Conservation (phyloP, 2,329 filamentous ascomycete species). For the Lecanosticta acicola region DNA sequence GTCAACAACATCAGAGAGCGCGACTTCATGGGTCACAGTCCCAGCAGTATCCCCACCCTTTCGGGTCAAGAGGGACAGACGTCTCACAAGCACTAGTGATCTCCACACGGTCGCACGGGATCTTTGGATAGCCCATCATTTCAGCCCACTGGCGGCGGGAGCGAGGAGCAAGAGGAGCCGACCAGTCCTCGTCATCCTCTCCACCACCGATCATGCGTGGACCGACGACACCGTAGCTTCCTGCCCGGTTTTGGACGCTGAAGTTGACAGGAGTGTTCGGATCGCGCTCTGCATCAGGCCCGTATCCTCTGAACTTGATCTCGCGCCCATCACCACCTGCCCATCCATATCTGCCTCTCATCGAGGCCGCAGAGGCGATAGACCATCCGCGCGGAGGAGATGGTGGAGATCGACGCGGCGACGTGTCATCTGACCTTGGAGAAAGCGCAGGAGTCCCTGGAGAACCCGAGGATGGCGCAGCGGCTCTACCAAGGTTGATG, state of each 20-base stretch:
- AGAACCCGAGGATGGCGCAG: slow-evolving; percentile 2
- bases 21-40: no score
- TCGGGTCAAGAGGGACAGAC: no score
- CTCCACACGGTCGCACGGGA: slow-evolving; percentile 23
- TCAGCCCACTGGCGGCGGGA: slow-evolving; percentile 26
- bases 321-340: slow-evolving; percentile 33
- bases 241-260: slow-evolving; percentile 8
- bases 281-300: slow-evolving; percentile 29
- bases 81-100: slow-evolving; percentile 17
- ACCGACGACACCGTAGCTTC: slow-evolving; percentile 8
- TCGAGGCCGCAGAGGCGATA: slow-evolving; percentile 15
- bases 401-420: slow-evolving; percentile 8
- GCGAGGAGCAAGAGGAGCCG: slow-evolving; percentile 21
- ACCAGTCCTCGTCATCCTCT: slow-evolving; percentile 9
- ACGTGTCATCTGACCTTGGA: slow-evolving; percentile 13
- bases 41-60: no score
- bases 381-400: slow-evolving; percentile 13
- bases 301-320: slow-evolving; percentile 32
- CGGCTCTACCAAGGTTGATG: slow-evolving; percentile 15
- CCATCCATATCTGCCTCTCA: slow-evolving; percentile 27
- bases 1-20: no score
- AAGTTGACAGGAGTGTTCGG: slow-evolving; percentile 24
- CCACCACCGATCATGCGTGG: slow-evolving; percentile 13
- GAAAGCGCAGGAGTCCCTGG: slow-evolving; percentile 12
- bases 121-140: slow-evolving; percentile 9